Base-by-base conservation (phyloP, 2,329 filamentous ascomycete genomes). In the Coniochaeta hoffmannii region DNA sequence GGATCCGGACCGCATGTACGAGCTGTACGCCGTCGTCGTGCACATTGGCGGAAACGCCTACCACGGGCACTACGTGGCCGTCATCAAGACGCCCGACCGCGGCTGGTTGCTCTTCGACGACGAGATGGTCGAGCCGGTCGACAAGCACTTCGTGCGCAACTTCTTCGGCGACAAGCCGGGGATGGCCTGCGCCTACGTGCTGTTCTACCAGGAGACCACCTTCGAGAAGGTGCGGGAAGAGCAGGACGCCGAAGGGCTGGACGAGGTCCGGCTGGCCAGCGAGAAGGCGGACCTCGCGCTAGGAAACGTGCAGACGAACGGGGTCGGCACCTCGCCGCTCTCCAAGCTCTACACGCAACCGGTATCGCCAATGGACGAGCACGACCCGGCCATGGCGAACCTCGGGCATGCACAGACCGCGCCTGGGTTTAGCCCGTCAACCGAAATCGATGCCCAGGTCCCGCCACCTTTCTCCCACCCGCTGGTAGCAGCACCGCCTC, bases 51-150 rank as follows among this genome's bases (percentile, higher is more conserved):
- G 91, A 51, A 95, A 96, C 22, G 93, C 94, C 4, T 97, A 97
- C 66, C 94, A 99, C 67, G 94, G 94, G 4, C 94, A 99, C 69
- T 99, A 99, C 64, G 91, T 99, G 31, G 91, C 92, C 5, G 94
- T 99, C 55, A 92, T 99, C 76, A 99, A 99, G 73, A 97, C 94
- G 0, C 87, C 95, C 66, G 94, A 97, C 67, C 85, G 90, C 54
- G 94, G 94, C 28, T 99, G 94, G 94, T 75, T 99, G 41, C 75
- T 99, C 6, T 99, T 99, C 64, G 94, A 99, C 63, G 94, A 99
- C 65, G 94, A 99, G 73, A 91, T 97, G 84, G 94, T 99, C 4
- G 94, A 99, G 69, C 94, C 94, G 0, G 94, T 99, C 5, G 91
- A 97, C 70, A 97, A 97, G 71, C 87, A 89, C 67, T 99, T 95